Evolutionary conservation across 75 land plant species (phyloP).

Genomic region (Pseudotsuga menziesii): DNA sequence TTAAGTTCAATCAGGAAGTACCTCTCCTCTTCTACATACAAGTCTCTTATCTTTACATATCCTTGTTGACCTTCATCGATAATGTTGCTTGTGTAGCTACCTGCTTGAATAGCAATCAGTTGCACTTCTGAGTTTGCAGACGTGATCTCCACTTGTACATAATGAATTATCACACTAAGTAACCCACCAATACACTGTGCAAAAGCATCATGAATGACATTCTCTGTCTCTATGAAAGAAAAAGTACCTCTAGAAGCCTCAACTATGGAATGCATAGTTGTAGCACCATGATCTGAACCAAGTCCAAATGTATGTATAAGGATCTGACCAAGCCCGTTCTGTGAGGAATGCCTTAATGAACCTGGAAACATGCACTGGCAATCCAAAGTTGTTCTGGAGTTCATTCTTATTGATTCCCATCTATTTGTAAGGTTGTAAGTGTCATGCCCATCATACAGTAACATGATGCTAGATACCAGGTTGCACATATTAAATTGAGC

Average conservation of each 20-base stretch:
- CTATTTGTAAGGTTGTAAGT: conserved; percentile 9
- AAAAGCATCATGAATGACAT: conserved; percentile 38
- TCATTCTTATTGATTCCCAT: not conserved
- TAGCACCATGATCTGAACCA: conserved; percentile 42
- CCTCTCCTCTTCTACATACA: conserved; percentile 31
- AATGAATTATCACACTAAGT: conserved; percentile 46
- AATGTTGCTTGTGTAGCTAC: conserved; percentile 22
- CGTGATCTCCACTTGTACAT: conserved; percentile 21
- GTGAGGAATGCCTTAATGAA: conserved; percentile 13
- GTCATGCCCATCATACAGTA: conserved; percentile 59
- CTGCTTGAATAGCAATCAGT: conserved; percentile 28
- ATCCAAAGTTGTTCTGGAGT: conserved; percentile 6
- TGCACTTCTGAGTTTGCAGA: conserved; percentile 12
- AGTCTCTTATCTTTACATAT: conserved; percentile 28
- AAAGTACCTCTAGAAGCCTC: conserved; percentile 38
- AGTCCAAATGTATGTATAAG: conserved; percentile 46
- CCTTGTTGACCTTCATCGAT: conserved; percentile 16
- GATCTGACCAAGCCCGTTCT: conserved; percentile 13
- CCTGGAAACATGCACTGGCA: conserved; percentile 17
- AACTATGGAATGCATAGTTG: conserved; percentile 32
- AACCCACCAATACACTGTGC: conserved; percentile 49
- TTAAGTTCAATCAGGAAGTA: conserved; percentile 10
- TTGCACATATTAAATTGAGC: no score
- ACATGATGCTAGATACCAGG: conserved; percentile 72
- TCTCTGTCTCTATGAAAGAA: conserved; percentile 37